Evolutionary conservation across 1,284 basidiomycete species (phyloP), one percentile per base, ranked within the genome.

Genomic region (Apiotrichum siamense): DNA sequence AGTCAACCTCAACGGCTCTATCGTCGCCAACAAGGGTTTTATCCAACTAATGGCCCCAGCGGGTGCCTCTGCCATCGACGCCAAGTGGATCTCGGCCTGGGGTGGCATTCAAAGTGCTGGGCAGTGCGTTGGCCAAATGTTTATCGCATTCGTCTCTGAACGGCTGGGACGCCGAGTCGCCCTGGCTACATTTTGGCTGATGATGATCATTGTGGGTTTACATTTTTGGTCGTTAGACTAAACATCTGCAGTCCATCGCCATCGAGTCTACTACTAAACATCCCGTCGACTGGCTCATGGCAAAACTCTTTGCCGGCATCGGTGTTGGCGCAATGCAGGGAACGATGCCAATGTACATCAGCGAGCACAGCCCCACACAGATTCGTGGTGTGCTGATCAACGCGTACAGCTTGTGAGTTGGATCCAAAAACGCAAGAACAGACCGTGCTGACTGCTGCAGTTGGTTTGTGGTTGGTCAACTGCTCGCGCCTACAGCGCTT

Each of bases 1-100:
- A 36, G n/a, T 27, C 59, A 63, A 62, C 36, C 37, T 67, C 24
- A 59, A 57, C 21, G 63, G 61, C 11, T 48, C 46, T 7, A 56
- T 63, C 45, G 54, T 64, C n/a, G 55, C 57, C 41, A 64, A 66
- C 52, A 59, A 57, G 23, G 64, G 63, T 18, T 63, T 66, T 47
- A 60, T 66, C 39, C 15, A 20, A 4, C 49, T 52, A 10, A 59
- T 61, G 47, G 39, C 49, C 11, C 25, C 23, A 12, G 36, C 25
- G 10, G 58, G 57, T n/a, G 41, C 36, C 9, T 40, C 24, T 11
- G 46, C 48, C 24, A 49, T 62, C 15, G 18, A 36, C 12, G 51
- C 60, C 4, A 49, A 48, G 27, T 59, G 60, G 25, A 57, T 67
- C n/a, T 52, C 58, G 0, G 59, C 58, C 3, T 67, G 61, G 59